Evolutionary conservation across 257 asterid genomes (phyloP), one percentile per base, ranked within the genome.

Genomic region (Voacanga thouarsii): DNA sequence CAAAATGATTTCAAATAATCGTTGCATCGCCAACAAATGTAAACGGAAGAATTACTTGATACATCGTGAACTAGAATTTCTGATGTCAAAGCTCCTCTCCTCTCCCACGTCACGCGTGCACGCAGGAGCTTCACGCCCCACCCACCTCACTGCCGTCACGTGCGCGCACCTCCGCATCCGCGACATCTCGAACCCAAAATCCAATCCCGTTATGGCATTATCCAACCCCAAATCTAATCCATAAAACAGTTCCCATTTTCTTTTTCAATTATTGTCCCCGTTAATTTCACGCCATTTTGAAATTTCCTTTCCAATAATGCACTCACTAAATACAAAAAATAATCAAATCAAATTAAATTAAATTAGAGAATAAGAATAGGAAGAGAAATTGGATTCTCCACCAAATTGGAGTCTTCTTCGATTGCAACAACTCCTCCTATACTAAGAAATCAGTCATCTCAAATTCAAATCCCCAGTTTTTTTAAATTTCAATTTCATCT

Each of bases 341-440:
- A 51, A 51, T 51, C 23, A 26, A 49, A 76, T 43, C 4, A 26
- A 10, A 14, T 0, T 5, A 18, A 19, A 9, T 4, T 47, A 12
- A 16, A 3, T 15, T 11, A 5, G 5, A 21, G 14, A 71, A 50
- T 53, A 16, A n/a, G 4, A 60, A 77, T 33, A 72, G 7, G 67
- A 16, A 65, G 55, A 3, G 24, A 23, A 61, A 44, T 56, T 71
- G 86, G 66, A 59, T 41, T 5, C 39, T 75, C 55, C 73, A 76
- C 75, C 86, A 67, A 59, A 47, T 82, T 57, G 33, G 76, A 68
- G 41, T 71, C 63, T 57, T 79, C 21, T 57, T 79, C 21, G 78
- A 37, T 23, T 26, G 21, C 59, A 63, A 63, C 57, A 23, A 76
- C 12, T 33, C 23, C 45, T 0, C 21, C 18, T 30, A 30, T 0